These are phyloP conservation scores for Agaricus subrufescens DNA, from an alignment of 768 basidiomycete species.

Conservation along the genomic window DNA sequence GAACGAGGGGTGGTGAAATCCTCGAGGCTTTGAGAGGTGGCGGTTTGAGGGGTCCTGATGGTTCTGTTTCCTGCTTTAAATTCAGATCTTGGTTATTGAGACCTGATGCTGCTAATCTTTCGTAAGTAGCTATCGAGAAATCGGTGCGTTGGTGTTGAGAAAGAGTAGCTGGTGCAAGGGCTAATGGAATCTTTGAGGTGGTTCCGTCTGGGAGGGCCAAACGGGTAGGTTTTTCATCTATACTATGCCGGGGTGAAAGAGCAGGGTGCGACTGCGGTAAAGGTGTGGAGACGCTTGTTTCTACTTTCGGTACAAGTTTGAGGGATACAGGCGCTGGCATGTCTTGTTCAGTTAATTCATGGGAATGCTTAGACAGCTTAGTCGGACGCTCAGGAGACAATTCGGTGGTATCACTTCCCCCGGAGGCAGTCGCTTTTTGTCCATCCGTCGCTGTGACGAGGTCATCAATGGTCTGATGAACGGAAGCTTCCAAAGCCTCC, in stretches of 20 bases:
- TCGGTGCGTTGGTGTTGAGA: not conserved
- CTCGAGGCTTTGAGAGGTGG: slow-evolving; percentile 16
- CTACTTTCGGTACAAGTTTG: not conserved
- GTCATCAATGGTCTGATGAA: not conserved
- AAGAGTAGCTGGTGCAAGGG: not conserved
- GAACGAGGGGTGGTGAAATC: slow-evolving; percentile 18
- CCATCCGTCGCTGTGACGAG: not conserved
- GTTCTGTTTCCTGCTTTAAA: not conserved
- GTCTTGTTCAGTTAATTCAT: not conserved
- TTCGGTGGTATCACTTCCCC: not conserved
- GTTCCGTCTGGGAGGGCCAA: not conserved
- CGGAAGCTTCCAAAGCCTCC: slow-evolving; percentile 27
- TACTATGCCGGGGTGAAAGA: not conserved
- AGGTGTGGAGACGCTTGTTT: not conserved
- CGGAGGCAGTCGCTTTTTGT: not conserved
- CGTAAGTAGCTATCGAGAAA: not conserved
- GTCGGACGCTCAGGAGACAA: not conserved
- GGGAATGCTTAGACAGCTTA: not conserved
- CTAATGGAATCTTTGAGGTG: not conserved
- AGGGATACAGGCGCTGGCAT: not conserved
- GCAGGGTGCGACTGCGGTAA: not conserved
- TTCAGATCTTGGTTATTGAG: too few species aligned
- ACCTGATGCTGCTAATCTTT: not conserved
- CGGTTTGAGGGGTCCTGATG: not conserved
- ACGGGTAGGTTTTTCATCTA: not conserved